Percentiles rank a stretch among this genome's conserved stretches.
These are phyloP conservation scores for Ascochyta rabiei DNA, from an alignment of 2,329 filamentous ascomycete species.

Conservation along the genomic window DNA sequence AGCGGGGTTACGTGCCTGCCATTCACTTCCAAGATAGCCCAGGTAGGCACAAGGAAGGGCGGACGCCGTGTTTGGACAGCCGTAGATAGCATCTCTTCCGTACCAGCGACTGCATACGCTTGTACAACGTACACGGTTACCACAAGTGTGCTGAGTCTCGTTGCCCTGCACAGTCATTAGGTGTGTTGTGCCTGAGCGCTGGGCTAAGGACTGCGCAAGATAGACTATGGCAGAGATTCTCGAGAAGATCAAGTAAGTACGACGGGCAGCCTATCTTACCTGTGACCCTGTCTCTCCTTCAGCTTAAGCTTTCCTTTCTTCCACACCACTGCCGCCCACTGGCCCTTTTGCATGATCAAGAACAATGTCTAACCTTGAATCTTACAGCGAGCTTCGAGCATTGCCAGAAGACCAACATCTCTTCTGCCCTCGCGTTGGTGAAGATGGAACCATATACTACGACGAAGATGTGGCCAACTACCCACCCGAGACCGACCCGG, in stretches of 20 bases:
- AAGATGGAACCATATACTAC: conserved; percentile 48
- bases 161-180: conserved; percentile 13
- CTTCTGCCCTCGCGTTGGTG: conserved; percentile 54
- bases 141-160: conserved; percentile 16
- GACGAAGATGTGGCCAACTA: conserved; percentile 52
- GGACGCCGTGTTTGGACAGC: neutral
- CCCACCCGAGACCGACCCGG: conserved; percentile 36
- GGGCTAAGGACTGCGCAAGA: conserved; percentile 6
- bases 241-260: conserved; percentile 43
- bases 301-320: neutral
- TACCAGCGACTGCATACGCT: conserved; percentile 3
- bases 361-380: conserved; percentile 32
- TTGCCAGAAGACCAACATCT: conserved; percentile 52
- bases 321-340: neutral
- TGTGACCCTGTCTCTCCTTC: neutral
- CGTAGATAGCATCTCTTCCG: conserved; percentile 11
- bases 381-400: conserved; percentile 44
- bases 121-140: neutral
- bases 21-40: neutral
- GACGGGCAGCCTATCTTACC: neutral
- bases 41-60: conserved; percentile 4
- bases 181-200: conserved; percentile 3
- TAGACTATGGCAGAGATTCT: conserved; percentile 42
- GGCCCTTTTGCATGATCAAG: neutral
- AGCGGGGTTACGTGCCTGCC: neutral